Evolutionary conservation across 2,329 filamentous ascomycete species (phyloP).

Genomic region (Byssothecium circinans): DNA sequence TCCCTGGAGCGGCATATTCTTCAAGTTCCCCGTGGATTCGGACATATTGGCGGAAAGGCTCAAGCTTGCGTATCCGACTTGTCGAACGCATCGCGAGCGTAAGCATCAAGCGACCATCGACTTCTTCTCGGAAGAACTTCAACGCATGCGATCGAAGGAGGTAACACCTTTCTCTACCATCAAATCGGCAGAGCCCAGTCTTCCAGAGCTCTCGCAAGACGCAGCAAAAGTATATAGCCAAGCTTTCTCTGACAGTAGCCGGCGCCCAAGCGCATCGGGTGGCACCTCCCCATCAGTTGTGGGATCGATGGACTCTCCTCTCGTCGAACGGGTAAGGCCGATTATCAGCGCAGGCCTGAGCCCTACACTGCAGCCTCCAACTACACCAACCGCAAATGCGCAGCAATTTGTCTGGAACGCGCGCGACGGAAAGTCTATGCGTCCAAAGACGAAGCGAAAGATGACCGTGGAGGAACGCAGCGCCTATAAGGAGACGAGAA

Average conservation of each 20-base stretch:
- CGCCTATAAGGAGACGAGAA: conserved; percentile 30
- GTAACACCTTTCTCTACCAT: not conserved
- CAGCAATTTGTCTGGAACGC: conserved; percentile 30
- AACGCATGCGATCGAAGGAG: conserved; percentile 15
- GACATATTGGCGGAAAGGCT: conserved; percentile 28
- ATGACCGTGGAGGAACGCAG: conserved; percentile 29
- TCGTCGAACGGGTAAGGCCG: conserved; percentile 1
- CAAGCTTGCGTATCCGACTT: conserved; percentile 20
- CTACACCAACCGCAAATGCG: conserved; percentile 1
- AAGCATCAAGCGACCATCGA: conserved; percentile 32
- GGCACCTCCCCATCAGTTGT: conserved; percentile 8
- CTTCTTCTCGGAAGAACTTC: conserved; percentile 27
- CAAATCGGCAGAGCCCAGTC: not conserved
- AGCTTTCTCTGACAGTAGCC: not conserved
- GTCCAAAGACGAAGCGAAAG: conserved; percentile 28
- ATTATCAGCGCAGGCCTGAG: not conserved
- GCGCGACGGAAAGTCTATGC: conserved; percentile 19
- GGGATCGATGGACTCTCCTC: conserved; percentile 5
- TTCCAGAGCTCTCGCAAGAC: conserved; percentile 1
- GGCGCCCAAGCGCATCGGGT: conserved; percentile 1
- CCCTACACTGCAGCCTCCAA: not conserved
- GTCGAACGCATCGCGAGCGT: conserved; percentile 23
- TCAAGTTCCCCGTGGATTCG: conserved; percentile 24
- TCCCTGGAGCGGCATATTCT: conserved; percentile 31
- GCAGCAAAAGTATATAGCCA: conserved; percentile 1